Base-by-base conservation (phyloP, 495 filamentous ascomycete genomes). In the Penicillium manginii region DNA sequence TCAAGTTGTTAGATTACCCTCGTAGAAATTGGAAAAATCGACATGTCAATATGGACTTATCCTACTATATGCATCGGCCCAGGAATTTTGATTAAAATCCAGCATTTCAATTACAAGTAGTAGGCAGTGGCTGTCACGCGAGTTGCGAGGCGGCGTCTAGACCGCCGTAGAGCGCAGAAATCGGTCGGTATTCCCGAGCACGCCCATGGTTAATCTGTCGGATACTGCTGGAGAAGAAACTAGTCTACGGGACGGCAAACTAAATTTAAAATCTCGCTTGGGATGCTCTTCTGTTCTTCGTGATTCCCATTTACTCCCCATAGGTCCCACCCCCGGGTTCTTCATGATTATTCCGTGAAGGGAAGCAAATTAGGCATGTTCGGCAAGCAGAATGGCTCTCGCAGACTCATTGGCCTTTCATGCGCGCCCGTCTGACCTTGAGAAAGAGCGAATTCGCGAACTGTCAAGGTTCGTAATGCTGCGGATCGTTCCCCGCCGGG, bases 371-470 rank as follows among this genome's bases (percentile, higher is more conserved):
- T 15, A 54, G 59, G 54, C 12, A 62, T 54, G 54, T 15, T 1
- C 32, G 29, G 23, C 31, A 45, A 40, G 7, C 32, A 42, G 15
- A 31, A 67, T 64, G 61, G 58, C 32, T 56, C 53, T 37, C 15
- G 21, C 58, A 42, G 58, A 54, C 45, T 54, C 51, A 26, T 46
- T 48, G 8, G 61, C 54, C 54, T 64, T 32, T 22, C 58, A 61
- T 43, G 22, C 45, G n/a, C 50, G 53, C n/a, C 54, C 54, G 3
- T 56, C 57, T 55, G 57, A 62, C 47, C 39, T 58, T n/a, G 66
- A 69, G 56, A 58, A 58, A 4, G 60, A 66, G 56, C 51, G 66
- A 42, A 59, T 69, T 33, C 58, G 56, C 12, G 66, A 69, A 33
- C 23, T 69, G 17, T 69, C 66, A 2, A 63, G 61, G 66, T 66